A percentile compares a stretch with the other conserved stretches of the same genome.
Conservation (phyloP, 2,329 filamentous ascomycete genomes). For the Malbranchea zuffiana region DNA sequence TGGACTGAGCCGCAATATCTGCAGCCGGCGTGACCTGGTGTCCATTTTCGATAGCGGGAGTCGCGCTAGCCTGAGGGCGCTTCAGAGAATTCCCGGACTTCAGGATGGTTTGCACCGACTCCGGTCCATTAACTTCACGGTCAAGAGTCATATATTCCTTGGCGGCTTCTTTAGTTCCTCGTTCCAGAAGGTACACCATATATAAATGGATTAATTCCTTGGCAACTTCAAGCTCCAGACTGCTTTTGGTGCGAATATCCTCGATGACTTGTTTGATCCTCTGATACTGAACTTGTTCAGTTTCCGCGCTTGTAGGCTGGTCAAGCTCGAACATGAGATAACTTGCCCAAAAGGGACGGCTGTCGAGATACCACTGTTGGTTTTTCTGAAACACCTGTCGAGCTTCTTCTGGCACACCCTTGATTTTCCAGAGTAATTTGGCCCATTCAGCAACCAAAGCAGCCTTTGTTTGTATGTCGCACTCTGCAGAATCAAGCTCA, state of each 20-base stretch:
- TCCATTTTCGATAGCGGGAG: constrained; percentile 11
- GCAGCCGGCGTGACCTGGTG: constrained; percentile 12
- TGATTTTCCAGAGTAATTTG: constrained; percentile 72
- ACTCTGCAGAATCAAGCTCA: constrained; percentile 62
- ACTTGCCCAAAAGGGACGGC: constrained; percentile 76
- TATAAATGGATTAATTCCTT: constrained; percentile 69
- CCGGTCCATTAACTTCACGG: constrained; percentile 66
- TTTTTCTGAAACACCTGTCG: constrained; percentile 75
- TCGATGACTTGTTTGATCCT: constrained; percentile 74
- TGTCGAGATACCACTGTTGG: constrained; percentile 72
- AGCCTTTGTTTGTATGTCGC: constrained; percentile 71
- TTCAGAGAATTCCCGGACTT: constrained; percentile 21
- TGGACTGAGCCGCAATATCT: no score
- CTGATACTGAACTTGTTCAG: constrained; percentile 54
- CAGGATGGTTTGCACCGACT: constrained; percentile 29
- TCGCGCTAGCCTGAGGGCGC: constrained; percentile 12
- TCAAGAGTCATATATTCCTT: constrained; percentile 78
- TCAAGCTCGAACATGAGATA: constrained; percentile 84
- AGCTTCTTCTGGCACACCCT: constrained; percentile 68
- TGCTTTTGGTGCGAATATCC: constrained; percentile 61
- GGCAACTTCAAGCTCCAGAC: constrained; percentile 55
- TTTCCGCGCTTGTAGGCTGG: constrained; percentile 58
- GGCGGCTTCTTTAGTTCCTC: constrained; percentile 71
- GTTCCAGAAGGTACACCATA: constrained; percentile 70
- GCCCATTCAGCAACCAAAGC: constrained; percentile 84